Evolutionary conservation across 139 green algal genomes (phyloP), one percentile per base, ranked within the genome.

Genomic region (Chlorella sp.): DNA sequence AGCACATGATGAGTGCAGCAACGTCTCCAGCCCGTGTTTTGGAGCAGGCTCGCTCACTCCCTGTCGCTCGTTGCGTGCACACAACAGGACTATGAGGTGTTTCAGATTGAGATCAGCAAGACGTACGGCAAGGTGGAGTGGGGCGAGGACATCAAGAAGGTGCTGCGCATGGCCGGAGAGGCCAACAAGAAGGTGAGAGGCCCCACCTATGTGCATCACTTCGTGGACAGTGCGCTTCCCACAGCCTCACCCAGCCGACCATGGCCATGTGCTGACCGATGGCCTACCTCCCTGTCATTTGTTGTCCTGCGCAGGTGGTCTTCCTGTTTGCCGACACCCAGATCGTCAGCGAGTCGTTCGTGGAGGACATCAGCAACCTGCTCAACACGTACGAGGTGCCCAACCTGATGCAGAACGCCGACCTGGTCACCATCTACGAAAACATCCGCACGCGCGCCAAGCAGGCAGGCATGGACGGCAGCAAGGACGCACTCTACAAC

Each of bases 281-380:
- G 83, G 75, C 82, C 80, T 62, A 50, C 36, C 59, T 63, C 70
- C 30, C 49, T 85, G 27, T 85, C n/a, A n/a, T n/a, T n/a, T n/a
- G 80, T 55, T 55, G 42, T 17, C 42, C 42, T 55, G 22, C 65
- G 50, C 81, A 85, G 65, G 72, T 87, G 31, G 75, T 90, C 2
- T 92, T 94, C 77, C 74, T 94, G 31, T 92, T 94, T 71, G 79
- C 74, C 26, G 89, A 94, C 80, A 93, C 87, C 1, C 89, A 93
- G 80, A 87, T 93, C 67, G 85, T 88, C 69, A 62, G 83, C 29
- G 89, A 94, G 77, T 75, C 64, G 1, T 91, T 93, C 34, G 76
- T 94, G 55, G 88, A 94, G 78, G 89, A 94, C 79, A 77, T 94
- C 55, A 89, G 82, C 55, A 94, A 94, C 82, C 76, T 94, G 64